phyloP scores from a whole-genome alignment of 805 yeast species.

The Pichia cephalocereana region DNA sequence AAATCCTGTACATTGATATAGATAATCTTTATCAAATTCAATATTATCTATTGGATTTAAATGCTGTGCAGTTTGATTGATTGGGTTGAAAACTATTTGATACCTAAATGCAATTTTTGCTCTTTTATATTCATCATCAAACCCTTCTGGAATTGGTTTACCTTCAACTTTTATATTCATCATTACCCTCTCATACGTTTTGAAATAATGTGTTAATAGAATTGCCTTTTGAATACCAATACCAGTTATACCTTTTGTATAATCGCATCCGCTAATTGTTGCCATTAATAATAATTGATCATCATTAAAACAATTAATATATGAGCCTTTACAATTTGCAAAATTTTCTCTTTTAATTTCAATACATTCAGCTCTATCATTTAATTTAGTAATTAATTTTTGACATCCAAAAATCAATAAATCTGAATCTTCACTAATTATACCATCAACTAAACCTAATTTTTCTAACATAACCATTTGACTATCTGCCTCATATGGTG shows the following conservation, averaged over 20 bases:
- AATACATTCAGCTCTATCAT: conserved; percentile 58
- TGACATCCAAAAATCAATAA: conserved; percentile 79
- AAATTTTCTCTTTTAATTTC: conserved; percentile 58
- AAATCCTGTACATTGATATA: conserved; percentile 36
- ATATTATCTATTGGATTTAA: conserved; percentile 47
- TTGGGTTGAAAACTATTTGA: conserved; percentile 81
- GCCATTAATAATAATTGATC: conserved; percentile 69
- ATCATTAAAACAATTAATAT: conserved; percentile 40
- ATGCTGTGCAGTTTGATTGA: conserved; percentile 36
- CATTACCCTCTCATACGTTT: conserved; percentile 46
- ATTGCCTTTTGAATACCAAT: conserved; percentile 78
- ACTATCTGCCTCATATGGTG: conserved; percentile 98
- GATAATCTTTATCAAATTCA: conserved; percentile 18
- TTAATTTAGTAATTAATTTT: conserved; percentile 69
- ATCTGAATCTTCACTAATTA: conserved; percentile 92
- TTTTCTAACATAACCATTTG: conserved; percentile 88
- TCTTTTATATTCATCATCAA: conserved; percentile 46
- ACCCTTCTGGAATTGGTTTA: conserved; percentile 47
- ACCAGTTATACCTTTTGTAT: conserved; percentile 75
- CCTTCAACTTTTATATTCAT: conserved; percentile 52
- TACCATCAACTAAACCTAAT: conserved; percentile 67
- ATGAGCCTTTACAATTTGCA: conserved; percentile 20
- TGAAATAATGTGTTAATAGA: conserved; percentile 41
- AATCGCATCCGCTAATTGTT: conserved; percentile 93
- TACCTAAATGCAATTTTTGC: conserved; percentile 77